phyloP scores from a whole-genome alignment of 106 monocot genomes.

The Dendrobium nobile region DNA sequence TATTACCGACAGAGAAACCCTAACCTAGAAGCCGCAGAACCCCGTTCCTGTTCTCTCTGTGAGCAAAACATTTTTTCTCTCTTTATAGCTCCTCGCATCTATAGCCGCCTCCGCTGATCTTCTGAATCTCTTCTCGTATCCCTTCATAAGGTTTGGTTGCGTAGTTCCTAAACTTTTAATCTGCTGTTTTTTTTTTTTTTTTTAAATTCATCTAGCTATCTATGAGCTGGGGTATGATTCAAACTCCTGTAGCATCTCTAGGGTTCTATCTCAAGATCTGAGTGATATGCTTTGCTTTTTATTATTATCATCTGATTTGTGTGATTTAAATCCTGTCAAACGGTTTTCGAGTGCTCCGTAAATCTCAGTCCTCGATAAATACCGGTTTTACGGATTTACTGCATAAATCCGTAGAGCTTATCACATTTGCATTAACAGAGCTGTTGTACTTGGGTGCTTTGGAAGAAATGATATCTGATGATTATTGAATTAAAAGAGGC shows the following conservation, averaged over 20 bases:
- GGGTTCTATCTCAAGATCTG: neutral
- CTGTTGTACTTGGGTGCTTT: too few relatives aligned
- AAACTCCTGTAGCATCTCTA: neutral
- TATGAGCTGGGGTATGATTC: neutral
- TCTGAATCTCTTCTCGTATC: neutral
- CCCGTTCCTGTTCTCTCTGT: neutral
- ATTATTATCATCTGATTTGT: neutral
- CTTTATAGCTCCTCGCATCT: neutral
- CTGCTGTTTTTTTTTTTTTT: neutral
- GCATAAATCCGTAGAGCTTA: too few relatives aligned
- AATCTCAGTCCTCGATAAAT: too few relatives aligned
- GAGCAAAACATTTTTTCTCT: neutral
- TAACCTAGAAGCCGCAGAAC: neutral
- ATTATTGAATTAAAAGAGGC: too few relatives aligned
- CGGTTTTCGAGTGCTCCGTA: too few relatives aligned
- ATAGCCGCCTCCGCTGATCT: neutral
- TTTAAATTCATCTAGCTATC: neutral
- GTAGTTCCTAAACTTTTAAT: neutral
- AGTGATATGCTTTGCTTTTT: neutral
- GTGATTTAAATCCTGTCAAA: neutral
- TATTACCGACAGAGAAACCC: neutral
- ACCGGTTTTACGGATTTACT: too few relatives aligned
- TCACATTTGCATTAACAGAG: too few relatives aligned
- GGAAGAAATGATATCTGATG: too few relatives aligned
- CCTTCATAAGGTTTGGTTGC: neutral